Evolutionary conservation across 352 stramenopile species (phyloP), one percentile per base, ranked within the genome.

Genomic region (Phytopythium montanum): DNA sequence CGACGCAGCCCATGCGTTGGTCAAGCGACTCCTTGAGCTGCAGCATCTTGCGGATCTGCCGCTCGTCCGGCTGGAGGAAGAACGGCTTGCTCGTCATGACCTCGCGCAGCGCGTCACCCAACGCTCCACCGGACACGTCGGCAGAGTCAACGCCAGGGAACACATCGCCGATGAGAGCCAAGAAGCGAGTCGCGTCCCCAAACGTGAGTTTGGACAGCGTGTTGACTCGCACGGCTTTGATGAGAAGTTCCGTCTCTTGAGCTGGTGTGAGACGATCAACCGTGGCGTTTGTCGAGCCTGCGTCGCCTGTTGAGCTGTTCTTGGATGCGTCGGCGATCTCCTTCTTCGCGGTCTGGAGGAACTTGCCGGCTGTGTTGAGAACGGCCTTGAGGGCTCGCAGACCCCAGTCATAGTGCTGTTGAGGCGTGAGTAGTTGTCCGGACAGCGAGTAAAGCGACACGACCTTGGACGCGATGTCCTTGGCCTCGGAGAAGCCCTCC

Each of bases 131-230:
- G 0, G 76, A 73, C 28, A 97, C 75, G 62, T 98, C 92, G 2
- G 75, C 70, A 0, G 80, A 96, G 8, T 79, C 79, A 0, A 96
- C 82, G 7, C 92, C 92, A 0, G 92, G 93, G 57, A 98, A 98
- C 0, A 98, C 85, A 53, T 98, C 95, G 7, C 85, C 79, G 52
- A 98, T 97, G 2, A 98, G 76, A 9, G 82, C 87, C 7, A 98
- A 62, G 59, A 98, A 98, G 0, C 83, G 76, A 1, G 71, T 76
- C 14, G 91, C 92, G 66, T 98, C 95, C 21, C 80, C 79, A 51
- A 96, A 97, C 5, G 92, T 98, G 45, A 98, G 84, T 76, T 98
- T 98, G 1, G 92, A 97, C 5, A 98, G 68, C 21, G 93, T 98
- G 70, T 98, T 98, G 42, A 98, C 95, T 4, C 94, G 85, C 34